phyloP scores from a whole-genome alignment of 306 rosid genomes.

The Lathyrus oleraceus region DNA sequence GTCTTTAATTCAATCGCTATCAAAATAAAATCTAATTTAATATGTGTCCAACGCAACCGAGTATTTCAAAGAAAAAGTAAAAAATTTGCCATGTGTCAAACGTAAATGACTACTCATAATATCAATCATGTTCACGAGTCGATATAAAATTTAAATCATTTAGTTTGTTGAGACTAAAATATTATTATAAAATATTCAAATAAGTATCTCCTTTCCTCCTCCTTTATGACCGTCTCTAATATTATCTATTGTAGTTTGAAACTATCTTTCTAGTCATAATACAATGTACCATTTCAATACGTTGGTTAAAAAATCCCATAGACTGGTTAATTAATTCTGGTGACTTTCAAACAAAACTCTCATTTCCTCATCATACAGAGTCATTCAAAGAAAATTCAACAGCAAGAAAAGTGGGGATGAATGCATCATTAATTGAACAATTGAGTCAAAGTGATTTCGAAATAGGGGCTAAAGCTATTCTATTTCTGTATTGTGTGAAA shows the following conservation, averaged over 20 bases:
- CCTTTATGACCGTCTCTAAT: neutral
- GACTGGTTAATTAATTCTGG: neutral
- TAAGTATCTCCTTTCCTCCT: neutral
- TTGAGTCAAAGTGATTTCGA: neutral
- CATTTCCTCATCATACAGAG: neutral
- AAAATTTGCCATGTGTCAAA: no score
- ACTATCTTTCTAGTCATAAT: neutral
- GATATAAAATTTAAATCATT: no score
- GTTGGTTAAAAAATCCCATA: neutral
- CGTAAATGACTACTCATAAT: no score
- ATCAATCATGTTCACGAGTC: no score
- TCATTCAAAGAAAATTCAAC: conserved; percentile 30
- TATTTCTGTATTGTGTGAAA: neutral
- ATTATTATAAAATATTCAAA: no score
- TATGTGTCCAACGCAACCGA: no score
- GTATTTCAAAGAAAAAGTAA: no score
- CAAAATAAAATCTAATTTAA: no score
- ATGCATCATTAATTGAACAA: neutral
- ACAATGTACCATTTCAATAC: neutral
- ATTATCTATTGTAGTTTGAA: neutral
- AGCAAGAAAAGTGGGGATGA: neutral
- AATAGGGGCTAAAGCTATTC: neutral
- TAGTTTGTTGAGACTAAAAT: no score
- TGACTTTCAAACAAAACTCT: conserved; percentile 6
- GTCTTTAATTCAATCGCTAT: no score